Conservation (phyloP, 768 basidiomycete genomes). For the Dentipellis sp. region DNA sequence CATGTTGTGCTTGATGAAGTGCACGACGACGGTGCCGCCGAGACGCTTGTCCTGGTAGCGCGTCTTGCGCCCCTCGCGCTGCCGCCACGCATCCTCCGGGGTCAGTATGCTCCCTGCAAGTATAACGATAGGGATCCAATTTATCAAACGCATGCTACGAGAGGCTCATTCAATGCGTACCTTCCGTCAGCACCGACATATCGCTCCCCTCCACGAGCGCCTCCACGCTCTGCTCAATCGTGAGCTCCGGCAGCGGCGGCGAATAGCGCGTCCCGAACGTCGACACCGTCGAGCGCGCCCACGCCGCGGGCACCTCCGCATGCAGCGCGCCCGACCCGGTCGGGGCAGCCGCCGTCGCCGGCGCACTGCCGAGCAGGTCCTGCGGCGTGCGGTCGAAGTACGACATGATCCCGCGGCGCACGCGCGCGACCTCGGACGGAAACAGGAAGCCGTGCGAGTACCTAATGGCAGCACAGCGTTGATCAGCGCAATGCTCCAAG, state of each 20-base stretch:
- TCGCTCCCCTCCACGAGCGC: constrained; percentile 89
- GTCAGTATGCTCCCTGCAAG: constrained; percentile 45
- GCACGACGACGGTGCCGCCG: constrained; percentile 92
- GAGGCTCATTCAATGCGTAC: constrained; percentile 21
- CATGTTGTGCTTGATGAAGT: constrained; percentile 94
- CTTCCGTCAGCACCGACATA: constrained; percentile 65
- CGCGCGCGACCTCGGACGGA: constrained; percentile 74
- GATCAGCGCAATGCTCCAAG: constrained; percentile 3
- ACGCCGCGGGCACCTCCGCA: constrained; percentile 42
- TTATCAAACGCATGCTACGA: neutral
- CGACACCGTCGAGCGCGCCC: constrained; percentile 79
- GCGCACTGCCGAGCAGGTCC: constrained; percentile 19
- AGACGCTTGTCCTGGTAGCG: constrained; percentile 63
- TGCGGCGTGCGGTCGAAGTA: constrained; percentile 38
- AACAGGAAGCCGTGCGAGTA: constrained; percentile 95
- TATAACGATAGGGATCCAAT: neutral
- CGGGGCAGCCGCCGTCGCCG: constrained; percentile 15
- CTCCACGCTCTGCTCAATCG: constrained; percentile 67
- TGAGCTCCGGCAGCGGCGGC: constrained; percentile 58
- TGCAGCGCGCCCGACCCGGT: constrained; percentile 10
- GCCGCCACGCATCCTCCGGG: constrained; percentile 57
- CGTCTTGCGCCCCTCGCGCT: constrained; percentile 58
- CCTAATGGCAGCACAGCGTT: constrained; percentile 29
- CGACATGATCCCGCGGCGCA: constrained; percentile 46
- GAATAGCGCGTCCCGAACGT: constrained; percentile 73